phyloP scores from a whole-genome alignment of 192 early-diverging fungal species.

The Funneliformis mosseae region DNA sequence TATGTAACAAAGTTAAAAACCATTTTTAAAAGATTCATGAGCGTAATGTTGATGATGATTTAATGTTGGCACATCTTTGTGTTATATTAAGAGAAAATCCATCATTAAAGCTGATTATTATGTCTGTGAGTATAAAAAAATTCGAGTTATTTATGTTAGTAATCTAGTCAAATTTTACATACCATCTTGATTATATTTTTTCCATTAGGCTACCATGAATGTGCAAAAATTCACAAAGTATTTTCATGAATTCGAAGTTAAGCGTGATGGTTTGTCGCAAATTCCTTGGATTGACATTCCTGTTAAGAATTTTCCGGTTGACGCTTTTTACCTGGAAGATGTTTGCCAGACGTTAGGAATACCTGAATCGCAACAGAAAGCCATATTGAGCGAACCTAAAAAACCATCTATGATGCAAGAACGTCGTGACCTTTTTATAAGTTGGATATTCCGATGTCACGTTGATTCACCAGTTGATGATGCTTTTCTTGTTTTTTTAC shows the following conservation, averaged over 20 bases:
- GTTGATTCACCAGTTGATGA: constrained; percentile 7
- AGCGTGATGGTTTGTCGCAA: constrained; percentile 5
- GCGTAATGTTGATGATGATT: constrained; percentile 40
- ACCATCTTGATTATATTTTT: neutral
- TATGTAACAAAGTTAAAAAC: too few species aligned
- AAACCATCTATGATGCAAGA: constrained; percentile 27
- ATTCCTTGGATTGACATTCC: constrained; percentile 37
- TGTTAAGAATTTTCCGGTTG: constrained; percentile 32
- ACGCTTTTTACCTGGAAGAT: constrained; percentile 37
- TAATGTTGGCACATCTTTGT: constrained; percentile 38
- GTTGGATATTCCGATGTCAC: constrained; percentile 35
- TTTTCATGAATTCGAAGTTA: constrained; percentile 29
- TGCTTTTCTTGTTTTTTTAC: constrained; percentile 38
- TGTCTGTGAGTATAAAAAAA: constrained; percentile 34
- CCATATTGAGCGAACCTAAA: constrained; percentile 1
- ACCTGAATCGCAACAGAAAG: neutral
- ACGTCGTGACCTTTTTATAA: constrained; percentile 31
- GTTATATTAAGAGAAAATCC: constrained; percentile 28
- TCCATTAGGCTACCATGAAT: constrained; percentile 30
- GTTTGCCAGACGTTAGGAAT: constrained; percentile 28
- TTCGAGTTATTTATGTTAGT: neutral
- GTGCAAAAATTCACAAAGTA: constrained; percentile 33
- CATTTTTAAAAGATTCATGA: constrained; percentile 36
- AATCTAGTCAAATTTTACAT: neutral
- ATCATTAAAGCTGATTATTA: constrained; percentile 38